Conservation (phyloP, 352 stramenopile species). For the Pythium plurisporium region DNA sequence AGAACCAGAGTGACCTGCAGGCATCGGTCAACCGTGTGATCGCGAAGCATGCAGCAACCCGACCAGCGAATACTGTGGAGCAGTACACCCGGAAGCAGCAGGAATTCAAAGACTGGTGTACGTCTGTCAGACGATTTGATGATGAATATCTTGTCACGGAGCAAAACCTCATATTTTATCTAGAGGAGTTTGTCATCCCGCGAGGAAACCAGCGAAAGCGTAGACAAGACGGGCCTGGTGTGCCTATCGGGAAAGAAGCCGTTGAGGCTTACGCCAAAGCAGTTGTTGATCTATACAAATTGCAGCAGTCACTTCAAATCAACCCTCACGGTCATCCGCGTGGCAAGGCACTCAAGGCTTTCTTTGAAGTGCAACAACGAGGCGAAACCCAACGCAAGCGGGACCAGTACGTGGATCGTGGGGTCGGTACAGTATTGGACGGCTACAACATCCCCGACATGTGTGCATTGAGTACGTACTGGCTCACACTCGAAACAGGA, state of each 20-base stretch:
- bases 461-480: background rate
- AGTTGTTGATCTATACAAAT: constrained; percentile 4
- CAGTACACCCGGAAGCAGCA: background rate
- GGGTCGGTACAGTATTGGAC: background rate
- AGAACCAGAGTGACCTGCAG: background rate
- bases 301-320: background rate
- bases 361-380: background rate
- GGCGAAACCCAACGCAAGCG: constrained; percentile 2
- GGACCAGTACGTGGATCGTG: background rate
- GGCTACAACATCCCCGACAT: background rate
- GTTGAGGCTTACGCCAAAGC: constrained; percentile 11
- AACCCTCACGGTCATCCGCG: background rate
- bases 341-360: background rate
- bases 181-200: too few relatives aligned
- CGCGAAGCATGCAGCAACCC: background rate
- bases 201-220: background rate
- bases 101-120: background rate
- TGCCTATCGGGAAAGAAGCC: background rate
- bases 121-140: background rate
- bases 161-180: too few relatives aligned
- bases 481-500: background rate
- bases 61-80: background rate
- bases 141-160: too few relatives aligned
- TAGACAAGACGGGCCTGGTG: background rate
- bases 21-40: background rate